Evolutionary conservation across 805 yeast species (phyloP), one percentile per base, ranked within the genome.

Genomic region (Starmerella geochares): DNA sequence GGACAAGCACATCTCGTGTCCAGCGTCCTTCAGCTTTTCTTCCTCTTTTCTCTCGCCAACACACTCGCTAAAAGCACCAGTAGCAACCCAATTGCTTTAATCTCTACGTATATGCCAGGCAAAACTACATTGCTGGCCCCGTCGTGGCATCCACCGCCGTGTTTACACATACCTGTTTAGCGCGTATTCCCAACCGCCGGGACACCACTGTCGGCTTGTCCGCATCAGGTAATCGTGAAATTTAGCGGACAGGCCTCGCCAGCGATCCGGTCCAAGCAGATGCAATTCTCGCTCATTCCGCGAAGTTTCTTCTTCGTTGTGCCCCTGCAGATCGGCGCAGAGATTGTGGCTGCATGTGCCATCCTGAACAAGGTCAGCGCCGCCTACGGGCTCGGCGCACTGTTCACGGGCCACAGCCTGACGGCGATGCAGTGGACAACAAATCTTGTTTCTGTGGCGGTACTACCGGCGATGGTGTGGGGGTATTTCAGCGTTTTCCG

Each of bases 361-460:
- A 75, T 87, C 32, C 72, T 88, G 55, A 90, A 90, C 69, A 88
- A 88, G 63, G 85, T 88, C 57, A 80, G 94, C 51, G 96, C 97
- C 9, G 71, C 80, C 19, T 90, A 82, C 65, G 98, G 96, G 25
- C 70, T 90, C 31, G 69, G 87, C 20, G 87, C 96, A 0, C 65
- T 90, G 23, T 75, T 90, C 60, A 88, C 96, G 0, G 72, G 95
- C 1, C 95, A 88, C 62, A 92, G 92, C 2, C 72, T 88, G 49
- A 80, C 79, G 52, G 76, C 80, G 53, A 69, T 83, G 68, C 96
- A 90, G 62, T 84, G 95, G 92, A 52, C 83, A 1, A 78, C 80
- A 56, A 86, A 88, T 64, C 58, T 82, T 16, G 64, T 81, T 51
- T 81, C 94, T 2, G 68, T 84, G 14, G 48, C 76, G 3, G 71